phyloP scores from a whole-genome alignment of 805 yeast species.

The Ogataea ramenticola region DNA sequence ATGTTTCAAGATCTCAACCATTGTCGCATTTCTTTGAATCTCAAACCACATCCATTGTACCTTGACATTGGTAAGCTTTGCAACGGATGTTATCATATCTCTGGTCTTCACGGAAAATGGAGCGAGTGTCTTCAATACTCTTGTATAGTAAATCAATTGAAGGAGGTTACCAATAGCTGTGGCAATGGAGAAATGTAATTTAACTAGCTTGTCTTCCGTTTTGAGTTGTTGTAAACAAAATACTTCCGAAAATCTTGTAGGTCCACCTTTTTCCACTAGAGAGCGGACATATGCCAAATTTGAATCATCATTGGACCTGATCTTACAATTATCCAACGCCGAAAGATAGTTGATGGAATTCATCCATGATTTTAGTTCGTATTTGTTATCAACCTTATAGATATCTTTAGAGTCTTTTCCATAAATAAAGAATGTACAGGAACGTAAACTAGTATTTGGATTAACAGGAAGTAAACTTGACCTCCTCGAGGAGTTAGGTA shows the following conservation, averaged over 20 bases:
- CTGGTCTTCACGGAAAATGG: conserved; percentile 51
- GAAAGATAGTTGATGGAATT: conserved; percentile 45
- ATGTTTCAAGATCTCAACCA: conserved; percentile 8
- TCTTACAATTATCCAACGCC: conserved; percentile 33
- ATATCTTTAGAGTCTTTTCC: conserved; percentile 32
- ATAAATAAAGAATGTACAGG: conserved; percentile 30
- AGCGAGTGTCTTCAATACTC: conserved; percentile 38
- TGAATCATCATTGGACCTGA: conserved; percentile 8
- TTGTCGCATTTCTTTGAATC: conserved; percentile 30
- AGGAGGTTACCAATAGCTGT: conserved; percentile 29
- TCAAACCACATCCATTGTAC: conserved; percentile 55
- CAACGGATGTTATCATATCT: conserved; percentile 37
- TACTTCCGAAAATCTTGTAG: neutral
- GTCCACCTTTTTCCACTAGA: neutral
- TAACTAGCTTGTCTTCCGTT: conserved; percentile 23
- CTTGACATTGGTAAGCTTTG: conserved; percentile 41
- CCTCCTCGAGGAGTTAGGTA: neutral
- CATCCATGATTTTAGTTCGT: conserved; percentile 55
- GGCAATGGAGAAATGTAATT: conserved; percentile 18
- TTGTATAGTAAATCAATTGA: conserved; percentile 8
- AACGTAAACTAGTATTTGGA: neutral
- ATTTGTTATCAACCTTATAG: conserved; percentile 34
- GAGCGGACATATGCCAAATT: neutral
- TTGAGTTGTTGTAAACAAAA: neutral
- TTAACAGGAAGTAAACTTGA: neutral